phyloP scores from a whole-genome alignment of 805 yeast genomes.

The Ogataea minuta region DNA sequence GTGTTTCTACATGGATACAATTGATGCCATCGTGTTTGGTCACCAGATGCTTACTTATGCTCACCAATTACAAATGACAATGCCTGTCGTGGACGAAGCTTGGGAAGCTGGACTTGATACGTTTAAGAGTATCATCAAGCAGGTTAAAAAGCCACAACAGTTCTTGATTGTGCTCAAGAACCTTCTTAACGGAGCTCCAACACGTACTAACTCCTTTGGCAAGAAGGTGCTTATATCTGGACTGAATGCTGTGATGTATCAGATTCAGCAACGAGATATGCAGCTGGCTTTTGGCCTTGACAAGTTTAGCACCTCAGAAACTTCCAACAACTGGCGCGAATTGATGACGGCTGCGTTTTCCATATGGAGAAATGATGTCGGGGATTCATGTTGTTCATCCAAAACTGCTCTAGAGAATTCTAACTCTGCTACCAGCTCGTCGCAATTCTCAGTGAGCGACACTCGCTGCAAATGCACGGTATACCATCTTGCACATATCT shows the following conservation, averaged over 20 bases:
- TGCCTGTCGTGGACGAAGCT: conserved; percentile 62
- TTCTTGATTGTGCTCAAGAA: conserved; percentile 59
- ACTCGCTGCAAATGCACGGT: conserved; percentile 62
- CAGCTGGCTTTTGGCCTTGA: conserved; percentile 53
- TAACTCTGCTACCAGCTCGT: conserved; percentile 27
- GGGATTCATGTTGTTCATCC: conserved; percentile 36
- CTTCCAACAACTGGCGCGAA: conserved; percentile 62
- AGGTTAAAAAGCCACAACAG: conserved; percentile 35
- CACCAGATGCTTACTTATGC: conserved; percentile 59
- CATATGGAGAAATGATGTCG: conserved; percentile 57
- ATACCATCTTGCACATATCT: conserved; percentile 71
- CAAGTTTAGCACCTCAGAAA: conserved; percentile 29
- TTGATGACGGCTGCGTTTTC: conserved; percentile 67
- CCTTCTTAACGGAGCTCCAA: conserved; percentile 51
- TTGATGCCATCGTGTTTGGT: conserved; percentile 76
- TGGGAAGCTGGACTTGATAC: conserved; percentile 42
- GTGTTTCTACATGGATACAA: conserved; percentile 79
- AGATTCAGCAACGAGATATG: conserved; percentile 69
- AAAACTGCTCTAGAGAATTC: conserved; percentile 33
- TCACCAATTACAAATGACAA: conserved; percentile 58
- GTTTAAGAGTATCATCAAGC: conserved; percentile 25
- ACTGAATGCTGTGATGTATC: conserved; percentile 61
- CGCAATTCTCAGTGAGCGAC: conserved; percentile 37
- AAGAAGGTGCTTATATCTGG: conserved; percentile 68
- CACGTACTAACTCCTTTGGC: conserved; percentile 55